Base-by-base conservation (phyloP, 352 stramenopile genomes). In the Blastocystis sp. region DNA sequence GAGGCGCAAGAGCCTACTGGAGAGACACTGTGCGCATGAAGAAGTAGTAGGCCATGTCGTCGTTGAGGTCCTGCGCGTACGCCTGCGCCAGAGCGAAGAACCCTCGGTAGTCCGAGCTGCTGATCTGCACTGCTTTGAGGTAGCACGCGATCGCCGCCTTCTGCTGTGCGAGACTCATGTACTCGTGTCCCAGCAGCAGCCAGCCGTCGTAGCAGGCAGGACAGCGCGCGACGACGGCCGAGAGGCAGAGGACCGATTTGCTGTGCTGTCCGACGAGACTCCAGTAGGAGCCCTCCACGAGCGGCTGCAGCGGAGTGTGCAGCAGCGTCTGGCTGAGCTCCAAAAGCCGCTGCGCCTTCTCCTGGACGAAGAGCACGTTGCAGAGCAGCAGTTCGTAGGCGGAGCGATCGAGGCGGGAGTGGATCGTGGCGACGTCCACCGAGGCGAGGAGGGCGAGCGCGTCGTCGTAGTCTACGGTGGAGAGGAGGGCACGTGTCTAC, bases 271-370 rank as follows among this genome's bases (percentile, higher is more conserved):
- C 73, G 5, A 85, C 30, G 16, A 85, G 34, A 68, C 73, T 85
- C 73, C 73, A 85, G 39, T 85, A 85, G 73, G 45, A 66, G n/a
- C 73, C 73, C 16, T 69, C 20, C 18, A 85, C 20, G 18, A 85
- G 73, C 13, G 73, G 73, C 18, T 68, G 3, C 37, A 30, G 8
- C 1, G 26, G 37, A 3, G 53, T 26, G 50, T 59, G 50, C 50
- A n/a, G 11, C 4, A 85, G 50, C 37, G 13, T 20, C 8, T 54
- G 37, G 11, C 7, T 34, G 54, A 85, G 56, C 24, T 13, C 18
- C 30, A 64, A 7, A 11, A 85, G 73, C 30, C 16, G 20, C 0
- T 45, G 39, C 8, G 50, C 56, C 30, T 68, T 20, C 30, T 30
- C 43, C 8, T 45, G 56, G 1, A 41, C 4, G 56, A 66, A 85